A percentile compares a stretch with the other conserved stretches of the same genome.
These are phyloP conservation scores for Cyberlindnera veronae DNA, from an alignment of 805 yeast genomes.

Conservation along the genomic window DNA sequence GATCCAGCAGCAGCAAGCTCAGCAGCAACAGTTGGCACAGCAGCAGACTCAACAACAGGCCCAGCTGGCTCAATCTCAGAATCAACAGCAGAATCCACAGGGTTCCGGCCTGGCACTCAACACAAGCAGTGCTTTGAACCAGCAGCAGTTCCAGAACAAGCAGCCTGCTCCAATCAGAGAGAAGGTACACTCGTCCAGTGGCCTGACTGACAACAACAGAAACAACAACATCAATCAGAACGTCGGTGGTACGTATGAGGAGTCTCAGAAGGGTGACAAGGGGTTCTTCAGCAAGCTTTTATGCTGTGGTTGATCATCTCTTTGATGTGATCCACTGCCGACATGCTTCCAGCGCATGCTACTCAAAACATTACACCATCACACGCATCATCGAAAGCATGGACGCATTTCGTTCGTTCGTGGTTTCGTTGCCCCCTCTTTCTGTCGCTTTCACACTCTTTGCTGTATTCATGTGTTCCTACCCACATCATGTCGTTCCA, in stretches of 20 bases:
- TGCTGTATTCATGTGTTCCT: too few species aligned
- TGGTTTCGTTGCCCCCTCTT: too few species aligned
- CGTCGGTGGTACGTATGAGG: slow-evolving; percentile 14
- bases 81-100: slow-evolving; percentile 20
- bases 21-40: slow-evolving; percentile 18
- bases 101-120: slow-evolving; percentile 11
- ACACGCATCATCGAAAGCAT: too few species aligned
- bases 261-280: slow-evolving; percentile 16
- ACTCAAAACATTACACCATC: too few species aligned
- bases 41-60: slow-evolving; percentile 12
- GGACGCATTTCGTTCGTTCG: too few species aligned
- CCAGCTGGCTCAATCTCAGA: slow-evolving; percentile 14
- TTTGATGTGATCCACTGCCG: too few species aligned
- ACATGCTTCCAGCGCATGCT: too few species aligned
- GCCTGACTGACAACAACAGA: slow-evolving; percentile 20
- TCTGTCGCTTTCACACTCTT: too few species aligned
- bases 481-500: too few species aligned
- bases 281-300: slow-evolving; percentile 26
- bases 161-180: slow-evolving; percentile 31
- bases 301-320: slow-evolving; percentile 24
- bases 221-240: slow-evolving; percentile 17
- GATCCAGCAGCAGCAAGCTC: slow-evolving; percentile 21
- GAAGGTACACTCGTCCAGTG: slow-evolving; percentile 23
- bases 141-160: slow-evolving; percentile 29
- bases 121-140: slow-evolving; percentile 24